Evolutionary conservation across 495 filamentous ascomycete genomes (phyloP).

Genomic region (Xylaria palmicola): DNA sequence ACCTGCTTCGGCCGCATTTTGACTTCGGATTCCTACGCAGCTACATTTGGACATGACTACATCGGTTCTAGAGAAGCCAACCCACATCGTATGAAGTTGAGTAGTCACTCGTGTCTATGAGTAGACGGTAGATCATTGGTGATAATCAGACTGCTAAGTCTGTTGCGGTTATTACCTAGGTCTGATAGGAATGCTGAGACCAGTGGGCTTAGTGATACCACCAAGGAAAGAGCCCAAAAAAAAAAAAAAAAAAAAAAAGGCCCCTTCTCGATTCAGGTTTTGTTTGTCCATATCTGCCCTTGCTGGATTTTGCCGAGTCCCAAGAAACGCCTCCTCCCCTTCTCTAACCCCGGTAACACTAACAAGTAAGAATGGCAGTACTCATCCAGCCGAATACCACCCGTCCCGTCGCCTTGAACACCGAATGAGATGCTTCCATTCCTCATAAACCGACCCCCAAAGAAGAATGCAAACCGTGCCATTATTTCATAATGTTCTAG

Average conservation of each 20-base stretch:
- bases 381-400: constrained; percentile 3
- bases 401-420: constrained; percentile 15
- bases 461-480: constrained; percentile 18
- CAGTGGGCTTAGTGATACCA: constrained; percentile 25
- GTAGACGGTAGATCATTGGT: constrained; percentile 4
- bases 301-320: neutral
- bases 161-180: constrained; percentile 25
- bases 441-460: constrained; percentile 25
- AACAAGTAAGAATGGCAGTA: neutral
- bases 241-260: neutral
- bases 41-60: too few relatives aligned
- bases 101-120: neutral
- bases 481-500: constrained; percentile 1
- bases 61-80: too few relatives aligned
- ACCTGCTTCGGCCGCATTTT: too few relatives aligned
- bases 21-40: too few relatives aligned
- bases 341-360: neutral
- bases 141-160: constrained; percentile 30
- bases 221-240: constrained; percentile 10
- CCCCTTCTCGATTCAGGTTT: constrained; percentile 19
- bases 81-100: neutral
- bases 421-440: constrained; percentile 22
- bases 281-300: constrained; percentile 2
- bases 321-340: neutral
- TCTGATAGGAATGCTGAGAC: constrained; percentile 9